Percentiles rank a stretch among this genome's conserved stretches.
Conservation (phyloP, 768 basidiomycete species). For the Tulasnella sp. region DNA sequence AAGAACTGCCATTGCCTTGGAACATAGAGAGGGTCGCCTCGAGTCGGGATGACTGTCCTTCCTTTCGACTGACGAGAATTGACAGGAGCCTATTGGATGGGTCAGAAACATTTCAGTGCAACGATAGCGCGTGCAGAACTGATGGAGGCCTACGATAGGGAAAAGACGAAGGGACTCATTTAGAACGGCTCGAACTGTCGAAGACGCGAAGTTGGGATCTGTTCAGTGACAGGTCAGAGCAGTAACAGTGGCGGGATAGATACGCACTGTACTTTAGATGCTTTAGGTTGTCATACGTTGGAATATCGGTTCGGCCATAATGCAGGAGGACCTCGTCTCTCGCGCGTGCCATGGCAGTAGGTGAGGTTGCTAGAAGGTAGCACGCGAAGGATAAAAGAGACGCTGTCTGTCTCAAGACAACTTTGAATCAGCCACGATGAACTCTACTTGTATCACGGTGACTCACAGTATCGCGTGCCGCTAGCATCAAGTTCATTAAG, state of each 20-base stretch:
- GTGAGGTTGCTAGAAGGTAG: slow-evolving; percentile 13
- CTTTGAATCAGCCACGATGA: background rate
- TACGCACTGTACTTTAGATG: slow-evolving; percentile 8
- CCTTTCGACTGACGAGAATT: background rate
- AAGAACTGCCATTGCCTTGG: background rate
- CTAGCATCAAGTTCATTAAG: slow-evolving; percentile 16
- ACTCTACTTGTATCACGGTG: background rate
- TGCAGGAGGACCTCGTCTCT: slow-evolving; percentile 22
- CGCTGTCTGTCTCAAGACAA: slow-evolving; percentile 5
- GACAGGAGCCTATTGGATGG: background rate
- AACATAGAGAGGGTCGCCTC: background rate
- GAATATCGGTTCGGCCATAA: background rate
- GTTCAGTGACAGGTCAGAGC: no score
- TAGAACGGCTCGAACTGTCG: slow-evolving; percentile 26
- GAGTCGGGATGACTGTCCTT: background rate
- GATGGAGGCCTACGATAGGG: slow-evolving; percentile 22
- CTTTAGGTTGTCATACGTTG: background rate
- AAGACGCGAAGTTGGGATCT: background rate
- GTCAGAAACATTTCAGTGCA: background rate
- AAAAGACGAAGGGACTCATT: slow-evolving; percentile 28
- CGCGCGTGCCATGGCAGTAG: slow-evolving; percentile 4
- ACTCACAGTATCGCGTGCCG: slow-evolving; percentile 14
- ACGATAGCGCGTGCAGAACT: background rate
- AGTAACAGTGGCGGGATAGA: background rate
- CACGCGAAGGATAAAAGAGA: slow-evolving; percentile 8